phyloP scores from a whole-genome alignment of 202 grass and related monocot species.

The Schoenoplectus tabernaemontani region DNA sequence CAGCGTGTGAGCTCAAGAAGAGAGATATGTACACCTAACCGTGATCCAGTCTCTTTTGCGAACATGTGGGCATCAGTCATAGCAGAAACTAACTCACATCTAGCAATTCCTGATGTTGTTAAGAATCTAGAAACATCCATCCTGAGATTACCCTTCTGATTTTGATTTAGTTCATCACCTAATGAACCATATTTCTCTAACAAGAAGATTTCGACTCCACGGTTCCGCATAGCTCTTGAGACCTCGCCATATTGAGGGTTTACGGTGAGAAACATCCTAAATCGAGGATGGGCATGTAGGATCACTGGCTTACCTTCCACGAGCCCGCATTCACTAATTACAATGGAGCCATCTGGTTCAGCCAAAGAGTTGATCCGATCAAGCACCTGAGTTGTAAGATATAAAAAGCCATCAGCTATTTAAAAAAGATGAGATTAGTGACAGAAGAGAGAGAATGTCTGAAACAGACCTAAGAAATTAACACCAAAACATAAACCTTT shows the following conservation, averaged over 20 bases:
- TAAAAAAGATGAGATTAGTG: neutral
- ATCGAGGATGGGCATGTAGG: constrained; percentile 63
- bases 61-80: constrained; percentile 76
- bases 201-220: constrained; percentile 81
- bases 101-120: constrained; percentile 62
- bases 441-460: neutral
- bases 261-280: constrained; percentile 91
- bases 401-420: constrained; percentile 21
- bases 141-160: constrained; percentile 24
- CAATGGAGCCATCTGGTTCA: constrained; percentile 80
- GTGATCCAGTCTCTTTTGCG: constrained; percentile 53
- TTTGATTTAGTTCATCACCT: constrained; percentile 18
- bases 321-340: constrained; percentile 93
- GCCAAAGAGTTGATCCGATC: constrained; percentile 96
- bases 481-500: neutral
- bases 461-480: neutral
- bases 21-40: constrained; percentile 61
- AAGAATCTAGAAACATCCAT: constrained; percentile 58
- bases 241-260: constrained; percentile 84
- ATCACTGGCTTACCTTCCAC: constrained; percentile 61
- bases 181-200: constrained; percentile 40
- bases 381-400: constrained; percentile 49
- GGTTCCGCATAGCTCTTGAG: constrained; percentile 94
- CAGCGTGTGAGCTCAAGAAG: constrained; percentile 80
- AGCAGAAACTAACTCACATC: constrained; percentile 51